Percentiles rank a stretch among this genome's conserved stretches.
phyloP scores from a whole-genome alignment of 2,329 filamentous ascomycete species.

The Zymoseptoria ardabiliae region DNA sequence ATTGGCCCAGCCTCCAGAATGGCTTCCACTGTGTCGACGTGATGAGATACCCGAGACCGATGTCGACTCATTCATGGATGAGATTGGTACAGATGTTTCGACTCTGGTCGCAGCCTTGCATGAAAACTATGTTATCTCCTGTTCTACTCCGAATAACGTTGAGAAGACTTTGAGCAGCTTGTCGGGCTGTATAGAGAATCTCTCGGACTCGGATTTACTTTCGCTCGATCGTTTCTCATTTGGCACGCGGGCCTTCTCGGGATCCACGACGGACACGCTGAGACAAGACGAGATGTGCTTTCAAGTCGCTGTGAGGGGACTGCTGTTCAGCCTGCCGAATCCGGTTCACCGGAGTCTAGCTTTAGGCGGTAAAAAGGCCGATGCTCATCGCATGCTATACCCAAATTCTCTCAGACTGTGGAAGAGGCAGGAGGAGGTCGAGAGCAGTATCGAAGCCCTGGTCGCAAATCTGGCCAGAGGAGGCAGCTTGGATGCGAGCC shows the following conservation, averaged over 20 bases:
- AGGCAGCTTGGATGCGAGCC: constrained; percentile 45
- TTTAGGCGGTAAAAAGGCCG: constrained; percentile 33
- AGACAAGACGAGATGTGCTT: constrained; percentile 93
- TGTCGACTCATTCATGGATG: constrained; percentile 71
- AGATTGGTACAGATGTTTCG: constrained; percentile 83
- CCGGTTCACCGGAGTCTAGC: constrained; percentile 62
- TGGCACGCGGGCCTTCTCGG: constrained; percentile 44
- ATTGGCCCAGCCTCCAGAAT: constrained; percentile 39
- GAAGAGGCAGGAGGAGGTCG: constrained; percentile 74
- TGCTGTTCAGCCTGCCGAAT: constrained; percentile 75
- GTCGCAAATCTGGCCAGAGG: constrained; percentile 22
- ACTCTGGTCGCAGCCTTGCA: constrained; percentile 87
- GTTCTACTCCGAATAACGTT: constrained; percentile 52
- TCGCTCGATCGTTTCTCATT: constrained; percentile 64
- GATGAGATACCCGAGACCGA: constrained; percentile 39
- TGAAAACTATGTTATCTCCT: constrained; percentile 88
- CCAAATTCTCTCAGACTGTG: constrained; percentile 78
- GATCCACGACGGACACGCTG: constrained; percentile 59
- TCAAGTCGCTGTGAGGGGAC: constrained; percentile 77
- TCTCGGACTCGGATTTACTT: constrained; percentile 84
- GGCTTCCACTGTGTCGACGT: constrained; percentile 39
- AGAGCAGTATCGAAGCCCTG: constrained; percentile 64
- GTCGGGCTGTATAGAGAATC: constrained; percentile 74
- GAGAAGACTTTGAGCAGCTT: constrained; percentile 65
- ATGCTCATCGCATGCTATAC: constrained; percentile 86